Base-by-base conservation (phyloP, 2,329 filamentous ascomycete species). In the Hypocrella siamensis region DNA sequence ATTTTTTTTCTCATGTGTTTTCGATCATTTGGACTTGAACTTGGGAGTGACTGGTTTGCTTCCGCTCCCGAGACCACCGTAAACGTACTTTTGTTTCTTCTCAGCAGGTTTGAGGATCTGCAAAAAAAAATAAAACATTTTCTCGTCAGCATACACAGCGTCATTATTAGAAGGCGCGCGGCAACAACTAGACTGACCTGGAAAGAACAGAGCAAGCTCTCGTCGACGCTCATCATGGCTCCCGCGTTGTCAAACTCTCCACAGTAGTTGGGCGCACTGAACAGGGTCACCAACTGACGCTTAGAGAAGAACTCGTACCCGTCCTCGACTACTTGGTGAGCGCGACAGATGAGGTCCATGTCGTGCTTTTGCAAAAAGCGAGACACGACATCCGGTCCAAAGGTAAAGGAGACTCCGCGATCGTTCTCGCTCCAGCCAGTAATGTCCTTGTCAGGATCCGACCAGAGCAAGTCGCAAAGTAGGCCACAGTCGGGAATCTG, bases 1-100 rank as follows among this genome's bases (percentile, higher is more conserved):
- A n/a, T 19, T 7, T 31, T 24, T 19, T 6, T 24, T 21, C 14
- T 25, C 5, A 21, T 25, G 15, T n/a, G n/a, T 43, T 36, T 7
- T 7, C 21, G 12, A 48, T 33, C 35, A 35, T 26, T 40, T 46
- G 32, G 42, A 39, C 30, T 41, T 43, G 35, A 32, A 31, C 18
- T 35, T 43, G 41, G 44, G 39, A 38, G 35, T 40, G 40, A 32
- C 37, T 40, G 44, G 39, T 40, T 42, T 45, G 41, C 41, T 42
- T 39, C 39, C 37, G 63, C 70, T 69, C 63, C 71, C 75, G 60
- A 79, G 68, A 64, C 70, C 68, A 64, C 67, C 68, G 65, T 75
- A 71, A 56, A 92, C 86, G 70, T 93, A 96, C 86, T 96, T 96
- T 83, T 94, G 88, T 79, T 98, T 98, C 79, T 98, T 98, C 75